Conservation (phyloP, 179 eudicot genomes). For the Beta corolliflora region DNA sequence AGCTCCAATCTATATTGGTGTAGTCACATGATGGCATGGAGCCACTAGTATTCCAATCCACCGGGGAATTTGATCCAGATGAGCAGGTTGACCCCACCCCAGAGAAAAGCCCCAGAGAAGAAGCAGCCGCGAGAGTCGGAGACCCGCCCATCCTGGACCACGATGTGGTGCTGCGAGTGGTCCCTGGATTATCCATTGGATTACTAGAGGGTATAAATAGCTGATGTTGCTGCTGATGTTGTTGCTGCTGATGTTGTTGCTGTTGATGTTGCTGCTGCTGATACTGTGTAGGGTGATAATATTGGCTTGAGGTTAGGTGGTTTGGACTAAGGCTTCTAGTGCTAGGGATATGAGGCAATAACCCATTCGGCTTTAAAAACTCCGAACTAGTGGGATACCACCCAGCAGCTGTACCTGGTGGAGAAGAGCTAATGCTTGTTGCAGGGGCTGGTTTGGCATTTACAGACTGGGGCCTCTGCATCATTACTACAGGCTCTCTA, state of each 20-base stretch:
- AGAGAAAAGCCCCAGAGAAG: constrained; percentile 77
- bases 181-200: constrained; percentile 41
- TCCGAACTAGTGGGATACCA: constrained; percentile 59
- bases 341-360: constrained; percentile 43
- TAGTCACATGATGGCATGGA: constrained; percentile 61
- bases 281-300: constrained; percentile 45
- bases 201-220: constrained; percentile 41
- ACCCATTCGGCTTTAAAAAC: constrained; percentile 48
- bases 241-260: constrained; percentile 28
- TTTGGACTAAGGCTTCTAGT: constrained; percentile 51
- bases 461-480: constrained; percentile 77
- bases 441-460: constrained; percentile 51
- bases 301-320: constrained; percentile 45
- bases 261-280: constrained; percentile 52
- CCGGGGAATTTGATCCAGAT: constrained; percentile 63
- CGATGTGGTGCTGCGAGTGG: constrained; percentile 33
- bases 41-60: constrained; percentile 68
- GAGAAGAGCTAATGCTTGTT: constrained; percentile 58
- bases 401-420: constrained; percentile 42
- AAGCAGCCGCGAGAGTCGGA: constrained; percentile 62
- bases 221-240: constrained; percentile 33
- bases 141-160: constrained; percentile 47
- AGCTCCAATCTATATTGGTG: constrained; percentile 70
- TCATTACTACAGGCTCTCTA: constrained; percentile 74
- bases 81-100: constrained; percentile 56